phyloP scores from a whole-genome alignment of 1,284 basidiomycete species.

The Porodaedalea pini region DNA sequence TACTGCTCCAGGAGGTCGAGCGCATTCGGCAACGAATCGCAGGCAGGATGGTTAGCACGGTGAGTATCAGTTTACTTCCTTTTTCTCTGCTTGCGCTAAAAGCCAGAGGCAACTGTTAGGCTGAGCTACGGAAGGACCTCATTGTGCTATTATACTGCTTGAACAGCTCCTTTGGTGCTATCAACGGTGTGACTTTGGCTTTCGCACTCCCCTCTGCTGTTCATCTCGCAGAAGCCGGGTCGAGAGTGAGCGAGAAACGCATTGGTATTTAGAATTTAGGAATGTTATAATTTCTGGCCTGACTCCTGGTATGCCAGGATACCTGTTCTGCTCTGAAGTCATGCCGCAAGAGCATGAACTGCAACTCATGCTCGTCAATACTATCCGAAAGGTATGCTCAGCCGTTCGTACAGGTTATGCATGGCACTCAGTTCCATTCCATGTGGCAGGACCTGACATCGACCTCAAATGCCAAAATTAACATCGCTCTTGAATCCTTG shows the following conservation, averaged over 20 bases:
- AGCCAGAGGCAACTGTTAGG: slow-evolving; percentile 44
- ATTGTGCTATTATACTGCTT: slow-evolving; percentile 67
- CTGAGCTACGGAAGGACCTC: slow-evolving; percentile 32
- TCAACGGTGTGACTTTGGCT: slow-evolving; percentile 44
- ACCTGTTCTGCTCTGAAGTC: slow-evolving; percentile 67
- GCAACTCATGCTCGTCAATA: slow-evolving; percentile 79
- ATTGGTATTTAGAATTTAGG: slow-evolving; percentile 47
- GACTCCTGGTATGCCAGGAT: slow-evolving; percentile 45
- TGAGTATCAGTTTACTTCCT: slow-evolving; percentile 34
- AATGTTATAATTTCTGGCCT: slow-evolving; percentile 14
- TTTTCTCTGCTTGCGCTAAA: slow-evolving; percentile 39
- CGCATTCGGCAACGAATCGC: slow-evolving; percentile 49
- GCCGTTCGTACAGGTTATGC: slow-evolving; percentile 2
- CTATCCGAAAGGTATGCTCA: slow-evolving; percentile 60
- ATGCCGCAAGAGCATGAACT: slow-evolving; percentile 67
- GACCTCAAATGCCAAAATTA: slow-evolving; percentile 57
- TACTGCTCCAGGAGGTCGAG: slow-evolving; percentile 54
- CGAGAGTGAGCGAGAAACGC: slow-evolving; percentile 57
- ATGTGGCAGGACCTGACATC: slow-evolving; percentile 49
- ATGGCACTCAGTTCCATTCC: background rate
- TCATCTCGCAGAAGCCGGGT: slow-evolving; percentile 65
- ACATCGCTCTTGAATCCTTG: slow-evolving; percentile 67
- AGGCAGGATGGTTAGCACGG: slow-evolving; percentile 45
- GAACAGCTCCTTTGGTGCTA: slow-evolving; percentile 43
- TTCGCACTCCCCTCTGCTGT: slow-evolving; percentile 71